Evolutionary conservation across 352 stramenopile species (phyloP), one percentile per base, ranked within the genome.

Genomic region (Phytophthora pini): DNA sequence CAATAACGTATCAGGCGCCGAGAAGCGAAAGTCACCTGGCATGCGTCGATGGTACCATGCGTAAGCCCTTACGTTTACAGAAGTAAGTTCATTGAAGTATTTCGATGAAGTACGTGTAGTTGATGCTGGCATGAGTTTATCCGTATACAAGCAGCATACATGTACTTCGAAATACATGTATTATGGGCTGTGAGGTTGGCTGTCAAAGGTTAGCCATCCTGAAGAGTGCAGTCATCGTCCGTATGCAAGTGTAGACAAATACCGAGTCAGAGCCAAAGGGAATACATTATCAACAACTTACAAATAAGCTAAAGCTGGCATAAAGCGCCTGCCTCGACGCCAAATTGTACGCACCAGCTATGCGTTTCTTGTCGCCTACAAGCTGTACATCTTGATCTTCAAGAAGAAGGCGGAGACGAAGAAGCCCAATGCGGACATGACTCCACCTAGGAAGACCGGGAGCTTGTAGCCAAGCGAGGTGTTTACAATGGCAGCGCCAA

Each of bases 311-410:
- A 53, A 52, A 17, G 45, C 34, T 24, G 43, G 22, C 47, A 48
- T 64, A 69, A 36, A 53, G 52, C 61, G 45, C 48, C 53, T 45
- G 20, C 29, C 45, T 45, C 54, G 47, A 56, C 59, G 50, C 26
- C 43, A 56, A 49, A 55, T 29, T 51, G 46, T 70, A 51, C 43
- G 47, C 39, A n/a, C 38, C 47, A 58, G 34, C 48, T 27, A 45
- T 40, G 39, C 47, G 40, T 57, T 63, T 48, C 31, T 45, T 51
- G 38, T 7, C 52, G 20, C 27, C 38, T 77, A 74, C 60, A 77
- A 52, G 29, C 45, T 69, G 47, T 77, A 74, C 58, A 74, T 72
- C 29, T 74, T 74, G 39, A 74, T 67, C 61, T 74, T 77, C 26
- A 77, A 20, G 58, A 77, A 77, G 34, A 77, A 29, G 20, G 51